Evolutionary conservation across 345 rosid genomes (phyloP).

Genomic region (Trapa bicornis): DNA sequence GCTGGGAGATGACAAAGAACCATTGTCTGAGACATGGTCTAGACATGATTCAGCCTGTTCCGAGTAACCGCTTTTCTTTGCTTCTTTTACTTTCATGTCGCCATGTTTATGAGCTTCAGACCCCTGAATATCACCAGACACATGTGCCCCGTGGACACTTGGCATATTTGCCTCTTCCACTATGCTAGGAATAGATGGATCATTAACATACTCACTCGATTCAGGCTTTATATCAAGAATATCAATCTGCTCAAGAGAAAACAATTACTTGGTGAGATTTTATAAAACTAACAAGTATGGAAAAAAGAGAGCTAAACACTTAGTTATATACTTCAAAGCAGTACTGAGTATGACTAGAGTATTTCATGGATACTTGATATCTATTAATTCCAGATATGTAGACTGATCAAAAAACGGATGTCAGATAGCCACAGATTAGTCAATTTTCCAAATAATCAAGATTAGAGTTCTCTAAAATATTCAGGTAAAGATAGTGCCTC

Average conservation of each 20-base stretch:
- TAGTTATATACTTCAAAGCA: neutral
- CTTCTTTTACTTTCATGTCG: constrained; percentile 19
- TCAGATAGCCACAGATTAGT: too few species aligned
- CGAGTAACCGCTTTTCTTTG: constrained; percentile 7
- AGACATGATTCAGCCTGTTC: constrained; percentile 1
- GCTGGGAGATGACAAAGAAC: neutral
- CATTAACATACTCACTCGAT: constrained; percentile 55
- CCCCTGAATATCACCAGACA: constrained; percentile 53
- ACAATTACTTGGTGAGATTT: constrained; percentile 6
- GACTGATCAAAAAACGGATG: too few species aligned
- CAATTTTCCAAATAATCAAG: too few species aligned
- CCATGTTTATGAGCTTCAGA: constrained; percentile 32
- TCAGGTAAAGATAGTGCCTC: too few species aligned
- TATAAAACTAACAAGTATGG: too few species aligned
- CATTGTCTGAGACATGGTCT: too few species aligned
- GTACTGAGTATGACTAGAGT: too few species aligned
- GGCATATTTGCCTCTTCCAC: constrained; percentile 57
- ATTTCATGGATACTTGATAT: too few species aligned
- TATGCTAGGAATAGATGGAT: constrained; percentile 80
- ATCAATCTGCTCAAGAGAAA: constrained; percentile 34
- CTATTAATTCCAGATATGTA: too few species aligned
- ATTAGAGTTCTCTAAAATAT: too few species aligned
- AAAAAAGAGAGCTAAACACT: neutral
- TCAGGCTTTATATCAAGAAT: constrained; percentile 33
- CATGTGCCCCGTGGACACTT: constrained; percentile 48